These are phyloP conservation scores for Lagenidium giganteum DNA, from an alignment of 352 stramenopile species.

Conservation along the genomic window DNA sequence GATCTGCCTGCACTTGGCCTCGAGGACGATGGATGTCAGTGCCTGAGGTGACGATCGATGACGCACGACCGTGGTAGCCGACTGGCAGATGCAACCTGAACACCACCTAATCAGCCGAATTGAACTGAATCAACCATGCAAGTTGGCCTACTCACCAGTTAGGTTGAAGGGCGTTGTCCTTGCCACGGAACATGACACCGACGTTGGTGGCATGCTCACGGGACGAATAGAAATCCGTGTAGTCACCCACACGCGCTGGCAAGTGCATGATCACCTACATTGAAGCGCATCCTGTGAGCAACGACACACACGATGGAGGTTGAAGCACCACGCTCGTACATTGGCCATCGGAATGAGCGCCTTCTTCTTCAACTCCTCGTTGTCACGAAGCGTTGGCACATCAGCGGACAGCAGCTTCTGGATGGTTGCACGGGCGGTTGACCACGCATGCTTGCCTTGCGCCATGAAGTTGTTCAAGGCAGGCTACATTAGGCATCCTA, in stretches of 20 bases:
- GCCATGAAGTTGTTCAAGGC: conserved; percentile 94
- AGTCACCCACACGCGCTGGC: conserved; percentile 93
- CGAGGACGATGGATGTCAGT: conserved; percentile 79
- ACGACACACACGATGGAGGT: too few relatives aligned
- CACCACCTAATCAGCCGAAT: too few relatives aligned
- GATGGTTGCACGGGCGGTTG: conserved; percentile 77
- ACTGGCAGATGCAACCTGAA: conserved; percentile 92
- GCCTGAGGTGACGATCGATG: conserved; percentile 87
- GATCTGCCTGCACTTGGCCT: conserved; percentile 92
- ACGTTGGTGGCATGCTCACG: conserved; percentile 96
- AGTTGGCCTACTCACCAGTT: conserved; percentile 74
- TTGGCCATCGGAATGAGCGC: conserved; percentile 78
- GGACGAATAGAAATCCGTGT: conserved; percentile 98
- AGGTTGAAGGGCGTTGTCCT: conserved; percentile 95
- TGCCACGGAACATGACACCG: conserved; percentile 89
- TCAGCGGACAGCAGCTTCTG: conserved; percentile 80
- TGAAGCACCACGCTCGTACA: conserved; percentile 15
- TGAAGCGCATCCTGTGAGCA: too few relatives aligned
- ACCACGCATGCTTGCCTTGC: conserved; percentile 84
- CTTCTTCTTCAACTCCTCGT: conserved; percentile 60
- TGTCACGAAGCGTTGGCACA: conserved; percentile 73
- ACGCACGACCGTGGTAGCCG: conserved; percentile 96
- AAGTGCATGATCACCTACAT: conserved; percentile 84
- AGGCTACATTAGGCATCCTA: conserved; percentile 22
- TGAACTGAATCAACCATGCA: conserved; percentile 1